Conservation (phyloP, 1,284 basidiomycete species). For the Agaricales sp. region DNA sequence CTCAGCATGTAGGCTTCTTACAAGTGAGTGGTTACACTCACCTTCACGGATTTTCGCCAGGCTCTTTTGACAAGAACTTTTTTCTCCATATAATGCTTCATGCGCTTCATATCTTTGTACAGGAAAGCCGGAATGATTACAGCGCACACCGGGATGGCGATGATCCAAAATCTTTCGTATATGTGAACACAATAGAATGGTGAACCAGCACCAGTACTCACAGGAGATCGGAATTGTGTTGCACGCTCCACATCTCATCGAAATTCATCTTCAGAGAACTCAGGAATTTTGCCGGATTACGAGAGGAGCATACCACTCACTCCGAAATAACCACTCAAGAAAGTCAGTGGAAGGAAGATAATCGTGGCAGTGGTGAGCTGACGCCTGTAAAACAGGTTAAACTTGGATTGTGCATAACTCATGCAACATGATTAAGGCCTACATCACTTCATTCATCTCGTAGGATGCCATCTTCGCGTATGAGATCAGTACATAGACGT, state of each 20-base stretch:
- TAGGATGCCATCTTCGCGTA: conserved; percentile 46
- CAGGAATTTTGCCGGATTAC: no score
- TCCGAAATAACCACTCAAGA: conserved; percentile 62
- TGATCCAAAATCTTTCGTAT: conserved; percentile 67
- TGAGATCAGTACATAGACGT: conserved; percentile 5
- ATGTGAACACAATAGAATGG: conserved; percentile 3
- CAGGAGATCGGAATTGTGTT: conserved; percentile 39
- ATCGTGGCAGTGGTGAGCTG: conserved; percentile 56
- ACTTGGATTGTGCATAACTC: conserved; percentile 1
- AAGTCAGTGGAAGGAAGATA: conserved; percentile 59
- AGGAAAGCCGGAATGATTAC: conserved; percentile 48
- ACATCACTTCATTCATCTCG: conserved; percentile 66
- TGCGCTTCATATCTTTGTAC: conserved; percentile 36
- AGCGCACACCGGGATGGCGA: conserved; percentile 50
- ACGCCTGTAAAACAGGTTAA: conserved; percentile 21
- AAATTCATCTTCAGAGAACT: conserved; percentile 61
- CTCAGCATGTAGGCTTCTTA: no score
- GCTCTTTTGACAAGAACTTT: conserved; percentile 16
- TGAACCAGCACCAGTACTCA: conserved; percentile 19
- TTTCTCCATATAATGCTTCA: conserved; percentile 37
- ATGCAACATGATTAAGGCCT: conserved; percentile 14
- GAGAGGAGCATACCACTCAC: no score
- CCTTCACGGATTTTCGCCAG: no score
- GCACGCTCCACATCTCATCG: conserved; percentile 36
- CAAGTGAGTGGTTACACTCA: no score